Base-by-base conservation (phyloP, 2,329 filamentous ascomycete species). In the Hymenoscyphus albidus region DNA sequence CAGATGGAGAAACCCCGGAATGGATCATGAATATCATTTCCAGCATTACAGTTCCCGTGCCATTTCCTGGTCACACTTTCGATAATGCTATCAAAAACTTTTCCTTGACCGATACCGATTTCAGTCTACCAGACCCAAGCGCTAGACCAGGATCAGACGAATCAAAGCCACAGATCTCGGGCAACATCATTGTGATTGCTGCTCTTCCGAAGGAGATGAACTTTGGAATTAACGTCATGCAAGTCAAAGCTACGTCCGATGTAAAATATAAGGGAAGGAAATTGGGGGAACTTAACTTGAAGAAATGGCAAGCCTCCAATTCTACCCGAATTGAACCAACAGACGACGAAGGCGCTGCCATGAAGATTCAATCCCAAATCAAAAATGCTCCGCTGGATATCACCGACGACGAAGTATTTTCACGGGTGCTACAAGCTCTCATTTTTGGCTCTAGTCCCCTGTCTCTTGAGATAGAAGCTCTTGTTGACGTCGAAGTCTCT, bases 41-140 rank as follows among this genome's bases (percentile, higher is more conserved):
- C 57, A 92, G 90, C 70, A 85, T 98, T 61, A 93, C 89, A 0
- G 82, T 98, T 0, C 93, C 93, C 2, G 80, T 98, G 6, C 90
- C 92, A 5, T 90, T 98, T 67, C 91, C 92, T 0, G 92, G 92
- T 5, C 86, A 88, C 65, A 88, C 88, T 0, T 88, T 97, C 71
- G 92, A 93, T 69, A 88, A 90, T 69, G 79, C 97, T 16, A 90
- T 99, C 74, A 89, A 88, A 70, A 94, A 95, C 70, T 97, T 98
- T 74, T 90, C 92, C 27, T 80, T 98, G 69, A 86, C 88, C 1
- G 85, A 97, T 74, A 92, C 96, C 51, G 87, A 96, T 72, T 97
- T 99, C 76, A 86, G 85, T 59, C 80, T 99, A 57, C 95, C 95
- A 0, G 87, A 93, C 71, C 90, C 91, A 0, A 85, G 89, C 71